Evolutionary conservation across 805 yeast genomes (phyloP).

Genomic region (Tetrapisispora phaffii): DNA sequence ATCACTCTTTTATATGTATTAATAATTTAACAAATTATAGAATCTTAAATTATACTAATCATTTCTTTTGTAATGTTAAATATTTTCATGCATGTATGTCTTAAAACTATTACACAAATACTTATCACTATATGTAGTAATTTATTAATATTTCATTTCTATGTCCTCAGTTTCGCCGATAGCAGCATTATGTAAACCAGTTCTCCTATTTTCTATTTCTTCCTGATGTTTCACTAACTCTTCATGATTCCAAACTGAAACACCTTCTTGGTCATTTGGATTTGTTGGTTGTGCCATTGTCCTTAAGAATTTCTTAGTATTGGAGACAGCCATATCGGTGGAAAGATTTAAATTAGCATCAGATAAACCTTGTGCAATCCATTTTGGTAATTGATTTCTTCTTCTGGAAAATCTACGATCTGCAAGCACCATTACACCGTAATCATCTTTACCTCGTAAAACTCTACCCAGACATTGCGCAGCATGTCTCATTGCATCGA

Average conservation of each 20-base stretch:
- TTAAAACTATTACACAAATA: background rate
- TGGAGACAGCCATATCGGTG: constrained; percentile 95
- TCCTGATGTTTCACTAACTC: constrained; percentile 53
- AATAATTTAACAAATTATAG: too few species aligned
- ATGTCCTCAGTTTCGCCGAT: constrained; percentile 11
- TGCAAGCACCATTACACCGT: constrained; percentile 96
- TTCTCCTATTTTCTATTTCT: constrained; percentile 8
- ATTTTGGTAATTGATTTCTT: constrained; percentile 81
- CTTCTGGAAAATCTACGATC: constrained; percentile 86
- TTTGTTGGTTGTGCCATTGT: constrained; percentile 91
- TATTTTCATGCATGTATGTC: background rate
- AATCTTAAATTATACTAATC: background rate
- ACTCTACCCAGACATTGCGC: constrained; percentile 98
- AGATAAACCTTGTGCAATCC: constrained; percentile 89
- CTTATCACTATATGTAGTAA: too few species aligned
- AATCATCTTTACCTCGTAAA: constrained; percentile 94
- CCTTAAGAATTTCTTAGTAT: constrained; percentile 84
- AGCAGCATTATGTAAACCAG: constrained; percentile 4
- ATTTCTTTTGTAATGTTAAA: too few species aligned
- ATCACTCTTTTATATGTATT: too few species aligned
- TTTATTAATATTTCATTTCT: background rate
- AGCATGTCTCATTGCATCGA: constrained; percentile 99
- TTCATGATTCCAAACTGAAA: constrained; percentile 81
- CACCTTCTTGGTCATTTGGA: constrained; percentile 85
- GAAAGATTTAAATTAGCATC: constrained; percentile 90